phyloP scores from a whole-genome alignment of 257 asterid species.

The Penstemon barbatus region DNA sequence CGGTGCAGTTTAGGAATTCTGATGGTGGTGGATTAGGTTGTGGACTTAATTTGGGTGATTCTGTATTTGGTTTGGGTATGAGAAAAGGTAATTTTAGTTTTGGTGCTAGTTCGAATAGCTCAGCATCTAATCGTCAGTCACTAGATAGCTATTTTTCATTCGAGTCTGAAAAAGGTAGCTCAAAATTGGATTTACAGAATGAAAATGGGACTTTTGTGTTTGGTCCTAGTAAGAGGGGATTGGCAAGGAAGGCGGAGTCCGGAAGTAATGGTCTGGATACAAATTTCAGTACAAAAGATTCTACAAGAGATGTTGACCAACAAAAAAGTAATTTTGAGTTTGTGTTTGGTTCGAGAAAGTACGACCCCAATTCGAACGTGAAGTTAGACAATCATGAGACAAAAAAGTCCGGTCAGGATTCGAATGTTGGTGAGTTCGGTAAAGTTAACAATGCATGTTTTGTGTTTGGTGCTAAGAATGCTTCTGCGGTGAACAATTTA shows the following conservation, averaged over 20 bases:
- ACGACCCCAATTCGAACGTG: conserved; percentile 25
- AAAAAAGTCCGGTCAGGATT: conserved; percentile 19
- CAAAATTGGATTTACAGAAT: conserved; percentile 26
- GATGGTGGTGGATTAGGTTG: conserved; percentile 27
- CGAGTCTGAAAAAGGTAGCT: conserved; percentile 33
- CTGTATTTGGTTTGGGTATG: conserved; percentile 21
- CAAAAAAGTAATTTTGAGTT: conserved; percentile 12
- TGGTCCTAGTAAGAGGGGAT: conserved; percentile 29
- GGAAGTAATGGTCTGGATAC: conserved; percentile 18
- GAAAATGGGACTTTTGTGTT: conserved; percentile 30
- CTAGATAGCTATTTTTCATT: conserved; percentile 25
- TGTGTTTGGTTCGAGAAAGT: conserved; percentile 28
- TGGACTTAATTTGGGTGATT: conserved; percentile 30
- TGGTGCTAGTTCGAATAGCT: conserved; percentile 28
- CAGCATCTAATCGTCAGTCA: conserved; percentile 12
- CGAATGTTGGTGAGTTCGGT: conserved; percentile 25
- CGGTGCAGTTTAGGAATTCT: conserved; percentile 21
- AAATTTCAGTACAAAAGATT: conserved; percentile 20
- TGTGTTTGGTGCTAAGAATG: conserved; percentile 38
- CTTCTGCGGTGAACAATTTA: conserved; percentile 5
- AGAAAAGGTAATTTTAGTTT: conserved; percentile 29
- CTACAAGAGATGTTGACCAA: conserved; percentile 23
- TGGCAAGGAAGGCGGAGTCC: conserved; percentile 13
- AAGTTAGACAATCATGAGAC: conserved; percentile 30
- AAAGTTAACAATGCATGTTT: conserved; percentile 26